Evolutionary conservation across 148 eudicot species (phyloP).

Genomic region (Silene latifolia): DNA sequence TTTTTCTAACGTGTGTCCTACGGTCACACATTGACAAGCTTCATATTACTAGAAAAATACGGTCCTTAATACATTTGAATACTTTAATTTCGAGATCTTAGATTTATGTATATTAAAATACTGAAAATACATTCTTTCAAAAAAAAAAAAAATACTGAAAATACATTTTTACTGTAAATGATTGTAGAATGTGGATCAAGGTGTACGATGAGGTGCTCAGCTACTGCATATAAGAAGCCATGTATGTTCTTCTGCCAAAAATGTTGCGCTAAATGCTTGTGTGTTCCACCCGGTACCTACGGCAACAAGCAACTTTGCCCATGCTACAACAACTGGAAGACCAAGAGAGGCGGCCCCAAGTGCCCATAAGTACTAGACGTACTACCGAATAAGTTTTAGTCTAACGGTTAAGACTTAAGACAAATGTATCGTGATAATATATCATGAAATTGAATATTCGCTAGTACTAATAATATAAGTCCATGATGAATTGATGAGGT

Average conservation of each 20-base stretch:
- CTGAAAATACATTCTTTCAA: neutral
- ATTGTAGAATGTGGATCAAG: conserved; percentile 36
- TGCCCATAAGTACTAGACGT: conserved; percentile 31
- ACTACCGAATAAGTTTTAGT: no score
- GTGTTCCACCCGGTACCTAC: conserved; percentile 52
- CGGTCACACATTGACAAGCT: no score
- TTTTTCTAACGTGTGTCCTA: no score
- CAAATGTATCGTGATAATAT: no score
- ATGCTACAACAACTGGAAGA: conserved; percentile 64
- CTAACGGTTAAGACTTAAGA: no score
- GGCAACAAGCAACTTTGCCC: conserved; percentile 58
- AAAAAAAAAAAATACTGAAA: neutral
- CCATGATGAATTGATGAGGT: no score
- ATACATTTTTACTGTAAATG: neutral
- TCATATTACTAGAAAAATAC: no score
- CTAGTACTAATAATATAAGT: no score
- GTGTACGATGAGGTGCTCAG: conserved; percentile 41
- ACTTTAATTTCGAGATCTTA: no score
- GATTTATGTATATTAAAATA: no score
- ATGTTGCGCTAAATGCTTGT: conserved; percentile 44
- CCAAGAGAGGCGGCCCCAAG: conserved; percentile 53
- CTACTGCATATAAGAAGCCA: conserved; percentile 41
- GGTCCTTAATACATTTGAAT: no score
- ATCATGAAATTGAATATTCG: no score
- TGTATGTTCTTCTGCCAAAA: conserved; percentile 48